Evolutionary conservation across 164 flowering plant species (phyloP), one percentile per base, ranked within the genome.

Genomic region (Amborella trichopoda): DNA sequence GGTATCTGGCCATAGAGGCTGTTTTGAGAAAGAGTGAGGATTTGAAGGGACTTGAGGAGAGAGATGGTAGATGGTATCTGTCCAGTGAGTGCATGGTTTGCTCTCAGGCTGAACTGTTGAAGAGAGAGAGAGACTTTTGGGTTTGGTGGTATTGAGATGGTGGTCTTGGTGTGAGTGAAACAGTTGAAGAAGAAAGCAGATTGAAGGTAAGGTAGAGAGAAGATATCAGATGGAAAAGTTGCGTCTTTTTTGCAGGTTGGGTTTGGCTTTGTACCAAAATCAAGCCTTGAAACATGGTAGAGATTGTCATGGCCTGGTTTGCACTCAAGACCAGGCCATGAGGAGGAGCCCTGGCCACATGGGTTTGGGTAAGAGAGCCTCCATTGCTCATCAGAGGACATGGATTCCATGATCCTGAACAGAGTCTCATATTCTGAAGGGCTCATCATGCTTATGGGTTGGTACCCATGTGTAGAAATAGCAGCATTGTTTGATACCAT

Each of bases 11-110:
- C 85, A 18, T 60, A 23, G 8, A 81, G 73, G 44, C 60, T 49
- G 64, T 83, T 88, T 26, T 81, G 90, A 1, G 94, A 83, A 60
- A 88, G 61, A 37, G 88, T 88, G 66, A 88, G 91, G 54, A 79
- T 64, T 39, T 74, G 61, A 0, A 88, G 70, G 19, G 80, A 76
- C 42, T 59, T 70, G 0, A 88, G 40, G 9, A 69, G 59, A 18
- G 80, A 71, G 17, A 88, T 49, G 44, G 67, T 75, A 53, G 81
- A 54, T 39, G 96, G 96, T 59, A 83, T 83, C 25, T 73, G 61
- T 11, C 91, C 94, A 28, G 53, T 28, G 3, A 87, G 69, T 0
- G 83, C 69, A 2, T 71, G 79, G 50, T 87, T 87, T 46, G 90
- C 70, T 62, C 85, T 57, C 11, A 87, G 71, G 46, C 93, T 83